Evolutionary conservation across 257 asterid species (phyloP).

Genomic region (Penstemon barbatus): DNA sequence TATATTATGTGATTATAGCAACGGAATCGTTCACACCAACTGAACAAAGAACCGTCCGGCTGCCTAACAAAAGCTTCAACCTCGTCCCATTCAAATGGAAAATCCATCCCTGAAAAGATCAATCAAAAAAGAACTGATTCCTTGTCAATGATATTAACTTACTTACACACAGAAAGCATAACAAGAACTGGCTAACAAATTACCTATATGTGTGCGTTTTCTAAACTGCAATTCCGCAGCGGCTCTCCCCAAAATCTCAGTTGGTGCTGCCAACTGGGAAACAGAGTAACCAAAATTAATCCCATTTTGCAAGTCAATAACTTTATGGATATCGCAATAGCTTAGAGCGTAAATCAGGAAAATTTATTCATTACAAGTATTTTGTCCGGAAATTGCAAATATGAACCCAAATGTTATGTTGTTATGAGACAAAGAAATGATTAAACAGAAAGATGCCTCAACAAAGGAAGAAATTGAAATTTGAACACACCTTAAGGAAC

Average conservation of each 20-base stretch:
- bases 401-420: background rate
- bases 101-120: slow-evolving; percentile 73
- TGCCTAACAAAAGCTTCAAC: slow-evolving; percentile 76
- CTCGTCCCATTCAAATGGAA: slow-evolving; percentile 86
- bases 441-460: background rate
- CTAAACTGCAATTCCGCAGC: slow-evolving; percentile 78
- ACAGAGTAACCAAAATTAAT: background rate
- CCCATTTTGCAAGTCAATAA: slow-evolving; percentile 10
- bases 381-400: slow-evolving; percentile 2
- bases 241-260: slow-evolving; percentile 65
- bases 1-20: slow-evolving; percentile 74
- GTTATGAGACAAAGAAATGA: background rate
- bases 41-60: slow-evolving; percentile 96
- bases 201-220: slow-evolving; percentile 85
- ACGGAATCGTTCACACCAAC: slow-evolving; percentile 85
- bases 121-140: background rate
- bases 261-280: slow-evolving; percentile 80
- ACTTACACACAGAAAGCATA: background rate
- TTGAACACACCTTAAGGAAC: slow-evolving; percentile 61
- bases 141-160: background rate
- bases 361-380: background rate
- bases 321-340: background rate
- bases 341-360: background rate
- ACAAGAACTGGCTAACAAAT: background rate
- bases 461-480: background rate